Base-by-base conservation (phyloP, 139 green algal species). In the Chlamydomonas incerta region DNA sequence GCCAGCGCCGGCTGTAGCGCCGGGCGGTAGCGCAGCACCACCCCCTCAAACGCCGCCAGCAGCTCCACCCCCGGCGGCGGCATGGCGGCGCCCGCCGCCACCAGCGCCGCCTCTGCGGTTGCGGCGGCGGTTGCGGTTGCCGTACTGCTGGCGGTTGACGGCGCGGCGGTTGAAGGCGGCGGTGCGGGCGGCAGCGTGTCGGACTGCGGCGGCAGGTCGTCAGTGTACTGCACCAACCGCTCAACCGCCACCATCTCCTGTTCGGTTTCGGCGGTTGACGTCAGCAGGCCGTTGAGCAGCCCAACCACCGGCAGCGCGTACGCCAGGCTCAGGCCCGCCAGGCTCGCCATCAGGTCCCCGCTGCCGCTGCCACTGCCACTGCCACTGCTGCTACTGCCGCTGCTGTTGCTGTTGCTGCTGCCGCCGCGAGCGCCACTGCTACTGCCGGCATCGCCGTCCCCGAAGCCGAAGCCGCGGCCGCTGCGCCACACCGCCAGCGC, bases 171-270 rank as follows among this genome's bases (percentile, higher is more conserved):
- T n/a, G n/a, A n/a, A n/a, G n/a, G n/a, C 65, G 46, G 55, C 58
- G 58, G 58, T 55, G 69, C 67, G 23, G 52, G 41, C 46, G 72
- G 80, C 66, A 90, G 47, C 18, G 60, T 85, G 35, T 67, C 33
- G 17, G 28, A 26, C 62, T 81, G 46, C 50, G 87, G 67, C 55
- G 37, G 46, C 6, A 58, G 17, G 21, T 37, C 20, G 18, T 80
- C 35, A 0, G 52, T 46, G 55, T 88, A 77, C 55, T 88, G 75
- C 63, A 34, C 13, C 13, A 97, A 58, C 2, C 96, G 86, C 85
- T 98, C 96, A n/a, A 97, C 92, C 23, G 95, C 80, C 81, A 98
- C 93, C 93, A 98, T 95, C 86, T 98, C 93, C 46, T 95, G 88
- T 79, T 97, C 94, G 23, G 92, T 96, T 88, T 98, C 94, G 13